Conservation (phyloP, 768 basidiomycete species). For the Paxillus involutus region DNA sequence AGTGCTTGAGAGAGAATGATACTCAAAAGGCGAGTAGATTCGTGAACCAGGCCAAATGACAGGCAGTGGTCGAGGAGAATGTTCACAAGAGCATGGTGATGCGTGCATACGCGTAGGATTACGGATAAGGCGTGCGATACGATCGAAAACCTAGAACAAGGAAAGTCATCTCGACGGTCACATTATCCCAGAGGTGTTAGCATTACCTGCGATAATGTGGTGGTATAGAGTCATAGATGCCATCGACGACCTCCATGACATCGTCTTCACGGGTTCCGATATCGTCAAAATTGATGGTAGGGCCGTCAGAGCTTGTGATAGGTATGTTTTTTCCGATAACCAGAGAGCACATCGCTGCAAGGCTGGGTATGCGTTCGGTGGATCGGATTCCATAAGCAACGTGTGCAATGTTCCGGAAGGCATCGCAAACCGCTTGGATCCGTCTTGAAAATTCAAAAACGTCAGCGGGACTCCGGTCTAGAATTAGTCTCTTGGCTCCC, state of each 20-base stretch:
- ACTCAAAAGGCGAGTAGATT: conserved; percentile 45
- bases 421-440: conserved; percentile 54
- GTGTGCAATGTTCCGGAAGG: conserved; percentile 51
- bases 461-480: conserved; percentile 33
- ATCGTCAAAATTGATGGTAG: conserved; percentile 18
- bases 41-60: conserved; percentile 39
- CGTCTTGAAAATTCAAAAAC: conserved; percentile 45
- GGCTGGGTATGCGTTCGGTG: conserved; percentile 29
- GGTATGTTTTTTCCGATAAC: conserved; percentile 49
- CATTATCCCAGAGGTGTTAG: conserved; percentile 7
- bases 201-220: conserved; percentile 49
- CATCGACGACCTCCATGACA: conserved; percentile 28
- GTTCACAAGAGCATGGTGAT: conserved; percentile 48
- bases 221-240: conserved; percentile 54
- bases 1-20: conserved; percentile 41
- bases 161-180: conserved; percentile 4
- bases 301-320: conserved; percentile 10
- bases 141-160: conserved; percentile 41
- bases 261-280: conserved; percentile 25
- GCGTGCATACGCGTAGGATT: conserved; percentile 44
- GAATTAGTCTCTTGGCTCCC: conserved; percentile 32
- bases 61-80: conserved; percentile 53
- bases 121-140: conserved; percentile 53
- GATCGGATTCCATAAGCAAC: conserved; percentile 29
- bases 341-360: conserved; percentile 48